Conservation (phyloP, 2,329 filamentous ascomycete species). For the Acarospora socialis region DNA sequence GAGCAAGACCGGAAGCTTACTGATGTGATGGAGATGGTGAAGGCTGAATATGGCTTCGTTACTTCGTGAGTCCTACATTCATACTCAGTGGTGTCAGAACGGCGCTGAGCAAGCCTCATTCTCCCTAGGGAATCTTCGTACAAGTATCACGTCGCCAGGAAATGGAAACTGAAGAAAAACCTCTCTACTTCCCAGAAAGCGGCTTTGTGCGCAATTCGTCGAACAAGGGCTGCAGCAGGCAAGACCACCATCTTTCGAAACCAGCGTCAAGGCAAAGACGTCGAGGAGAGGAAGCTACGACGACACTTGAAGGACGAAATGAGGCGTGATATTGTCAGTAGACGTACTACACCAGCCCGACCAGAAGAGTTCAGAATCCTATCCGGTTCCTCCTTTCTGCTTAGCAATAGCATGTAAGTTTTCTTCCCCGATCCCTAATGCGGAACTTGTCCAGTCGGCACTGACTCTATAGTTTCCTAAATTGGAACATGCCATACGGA, state of each 20-base stretch:
- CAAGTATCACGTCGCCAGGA: constrained; percentile 22
- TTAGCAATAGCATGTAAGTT: constrained; percentile 15
- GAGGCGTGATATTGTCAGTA: constrained; percentile 9
- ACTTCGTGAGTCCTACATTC: constrained; percentile 7
- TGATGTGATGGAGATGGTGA: constrained; percentile 8
- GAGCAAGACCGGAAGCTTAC: constrained; percentile 9
- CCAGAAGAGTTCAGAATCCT: constrained; percentile 2
- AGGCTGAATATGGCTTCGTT: constrained; percentile 8
- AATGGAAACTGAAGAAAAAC: constrained; percentile 21
- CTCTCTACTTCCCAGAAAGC: constrained; percentile 15
- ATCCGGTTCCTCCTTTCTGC: constrained; percentile 1
- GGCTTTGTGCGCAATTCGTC: constrained; percentile 10
- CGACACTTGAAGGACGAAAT: constrained; percentile 15
- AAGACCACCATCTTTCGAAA: constrained; percentile 14
- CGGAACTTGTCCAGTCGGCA: not conserved
- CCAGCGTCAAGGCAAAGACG: constrained; percentile 13
- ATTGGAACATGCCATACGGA: constrained; percentile 19
- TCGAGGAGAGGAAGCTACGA: constrained; percentile 18
- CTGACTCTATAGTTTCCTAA: constrained; percentile 15
- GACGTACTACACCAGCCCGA: too few relatives aligned
- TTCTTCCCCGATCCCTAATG: not conserved
- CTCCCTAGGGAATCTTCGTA: constrained; percentile 19
- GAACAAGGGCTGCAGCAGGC: constrained; percentile 13
- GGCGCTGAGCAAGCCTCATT: constrained; percentile 11
- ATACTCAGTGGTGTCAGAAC: too few relatives aligned